Base-by-base conservation (phyloP, 192 early-diverging fungal genomes). In the Umbelopsis sp. region DNA sequence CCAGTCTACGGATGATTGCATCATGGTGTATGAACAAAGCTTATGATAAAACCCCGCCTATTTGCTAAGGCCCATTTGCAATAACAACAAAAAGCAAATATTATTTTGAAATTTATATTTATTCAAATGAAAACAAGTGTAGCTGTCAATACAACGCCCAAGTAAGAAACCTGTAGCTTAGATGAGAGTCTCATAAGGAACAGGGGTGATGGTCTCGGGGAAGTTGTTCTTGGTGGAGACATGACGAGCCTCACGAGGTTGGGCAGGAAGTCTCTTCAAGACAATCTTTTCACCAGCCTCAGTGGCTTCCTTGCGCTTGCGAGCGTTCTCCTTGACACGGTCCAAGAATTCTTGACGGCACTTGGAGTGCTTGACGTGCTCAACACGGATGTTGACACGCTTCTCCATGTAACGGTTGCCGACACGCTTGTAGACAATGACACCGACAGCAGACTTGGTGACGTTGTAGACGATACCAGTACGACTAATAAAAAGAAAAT, bases 391-490 rank as follows among this genome's bases (percentile, higher is more conserved):
- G 88, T 97, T 98, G 86, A 99, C 88, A 68, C 95, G 89, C 94
- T 99, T 99, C 88, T 97, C 96, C 71, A 99, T 83, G 92, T 89
- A 97, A 76, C 97, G 94, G 92, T 93, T 95, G 75, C 97, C 95
- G 66, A 98, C 97, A 72, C 86, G 88, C 94, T 99, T 99, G 94
- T 99, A 85, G 86, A 98, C 84, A 72, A 99, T 98, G 69, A 99
- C 90, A 86, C 97, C 97, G 71, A 99, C 95, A 69, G 97, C 88
- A 72, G 93, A 91, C 92, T 98, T 98, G 91, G 97, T 97, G 22
- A 99, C 97, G 90, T 99, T 99, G 93, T 95, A 99, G 81, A 99
- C 89, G 81, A 99, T 91, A 77, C 97, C 97, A 73, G 96, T 99
- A 80, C 93, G 93, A 71, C 93, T 92, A 77, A 58, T 47, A 1